A percentile compares a stretch with the other conserved stretches of the same genome.
These are phyloP conservation scores for Rosa rugosa DNA, from an alignment of 306 rosid species.

Conservation along the genomic window DNA sequence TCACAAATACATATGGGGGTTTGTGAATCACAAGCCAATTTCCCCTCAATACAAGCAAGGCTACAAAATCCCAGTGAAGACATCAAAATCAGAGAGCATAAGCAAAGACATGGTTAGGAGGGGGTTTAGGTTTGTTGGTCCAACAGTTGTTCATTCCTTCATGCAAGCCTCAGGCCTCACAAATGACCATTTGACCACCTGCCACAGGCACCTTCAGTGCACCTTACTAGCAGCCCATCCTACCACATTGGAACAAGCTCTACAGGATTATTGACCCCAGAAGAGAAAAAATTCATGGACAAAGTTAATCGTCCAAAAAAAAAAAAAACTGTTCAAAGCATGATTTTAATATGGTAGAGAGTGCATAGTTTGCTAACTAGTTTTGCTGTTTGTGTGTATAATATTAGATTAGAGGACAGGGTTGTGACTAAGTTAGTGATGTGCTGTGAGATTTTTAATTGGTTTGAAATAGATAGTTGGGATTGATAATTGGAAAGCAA, in stretches of 20 bases:
- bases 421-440: slow-evolving; percentile 20
- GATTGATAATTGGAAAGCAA: slow-evolving; percentile 20
- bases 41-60: slow-evolving; percentile 84
- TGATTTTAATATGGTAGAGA: slow-evolving; percentile 22
- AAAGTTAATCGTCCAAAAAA: slow-evolving; percentile 28
- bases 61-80: slow-evolving; percentile 89
- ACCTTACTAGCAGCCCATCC: slow-evolving; percentile 40
- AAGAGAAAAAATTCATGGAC: slow-evolving; percentile 2
- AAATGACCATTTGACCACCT: slow-evolving; percentile 82
- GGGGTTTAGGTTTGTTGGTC: slow-evolving; percentile 87
- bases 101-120: slow-evolving; percentile 97
- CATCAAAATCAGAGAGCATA: slow-evolving; percentile 93
- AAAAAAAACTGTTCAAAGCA: slow-evolving; percentile 21
- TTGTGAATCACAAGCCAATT: slow-evolving; percentile 80
- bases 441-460: slow-evolving; percentile 24
- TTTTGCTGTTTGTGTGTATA: slow-evolving; percentile 48
- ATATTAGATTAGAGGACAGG: slow-evolving; percentile 33
- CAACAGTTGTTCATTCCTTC: slow-evolving; percentile 91
- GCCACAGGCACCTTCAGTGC: slow-evolving; percentile 89
- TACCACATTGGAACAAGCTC: slow-evolving; percentile 28
- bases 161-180: slow-evolving; percentile 97
- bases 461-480: slow-evolving; percentile 24
- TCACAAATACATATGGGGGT: slow-evolving; percentile 86
- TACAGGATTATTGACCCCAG: slow-evolving; percentile 28
- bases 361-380: slow-evolving; percentile 57